phyloP scores from a whole-genome alignment of 768 basidiomycete genomes.

The Termitomyces titanicus region DNA sequence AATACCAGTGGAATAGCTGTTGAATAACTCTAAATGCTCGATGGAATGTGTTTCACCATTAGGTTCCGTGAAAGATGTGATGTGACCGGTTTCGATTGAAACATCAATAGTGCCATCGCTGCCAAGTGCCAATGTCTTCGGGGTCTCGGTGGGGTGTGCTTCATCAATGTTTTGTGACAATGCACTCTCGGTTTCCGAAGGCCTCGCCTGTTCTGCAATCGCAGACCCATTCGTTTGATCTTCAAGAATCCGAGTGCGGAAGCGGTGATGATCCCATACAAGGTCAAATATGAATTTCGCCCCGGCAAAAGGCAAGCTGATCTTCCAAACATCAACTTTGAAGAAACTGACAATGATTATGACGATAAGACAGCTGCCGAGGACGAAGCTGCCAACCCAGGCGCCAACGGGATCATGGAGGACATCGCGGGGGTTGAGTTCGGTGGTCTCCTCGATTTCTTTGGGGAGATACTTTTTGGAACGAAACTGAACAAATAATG shows the following conservation, averaged over 20 bases:
- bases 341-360: conserved; percentile 78
- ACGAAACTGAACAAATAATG: conserved; percentile 57
- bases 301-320: conserved; percentile 78
- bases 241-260: conserved; percentile 4
- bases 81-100: too few relatives aligned
- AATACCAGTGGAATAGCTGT: too few relatives aligned
- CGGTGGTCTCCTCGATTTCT: conserved; percentile 29
- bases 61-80: too few relatives aligned
- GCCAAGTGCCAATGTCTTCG: too few relatives aligned
- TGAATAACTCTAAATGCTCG: too few relatives aligned
- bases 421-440: conserved; percentile 52
- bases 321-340: conserved; percentile 81
- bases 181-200: conserved; percentile 23
- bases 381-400: conserved; percentile 64
- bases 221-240: conserved; percentile 8
- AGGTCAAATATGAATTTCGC: conserved; percentile 72
- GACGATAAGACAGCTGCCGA: conserved; percentile 65
- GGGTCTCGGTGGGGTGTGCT: conserved; percentile 15
- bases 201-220: conserved; percentile 24
- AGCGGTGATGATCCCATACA: conserved; percentile 54
- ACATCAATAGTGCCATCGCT: too few relatives aligned
- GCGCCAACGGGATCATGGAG: conserved; percentile 77
- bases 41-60: too few relatives aligned
- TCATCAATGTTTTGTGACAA: conserved; percentile 20
- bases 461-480: conserved; percentile 49